A percentile compares a stretch with the other conserved stretches of the same genome.
Conservation (phyloP, 2,329 filamentous ascomycete genomes). For the Stemphylium beticola region DNA sequence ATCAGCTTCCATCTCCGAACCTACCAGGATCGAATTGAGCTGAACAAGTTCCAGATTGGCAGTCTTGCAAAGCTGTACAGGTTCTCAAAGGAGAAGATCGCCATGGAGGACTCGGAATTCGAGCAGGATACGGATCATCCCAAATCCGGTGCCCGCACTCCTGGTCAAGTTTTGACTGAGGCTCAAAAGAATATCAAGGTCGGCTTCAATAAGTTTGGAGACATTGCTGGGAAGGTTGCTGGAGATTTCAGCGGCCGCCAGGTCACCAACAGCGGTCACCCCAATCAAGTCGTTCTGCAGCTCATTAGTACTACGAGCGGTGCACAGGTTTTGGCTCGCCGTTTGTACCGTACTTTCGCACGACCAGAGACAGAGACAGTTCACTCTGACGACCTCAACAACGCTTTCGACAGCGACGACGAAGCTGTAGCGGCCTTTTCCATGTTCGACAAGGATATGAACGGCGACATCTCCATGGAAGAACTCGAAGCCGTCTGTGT, state of each 20-base stretch:
- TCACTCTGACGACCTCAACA: constrained; percentile 75
- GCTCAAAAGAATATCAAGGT: constrained; percentile 76
- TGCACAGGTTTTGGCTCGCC: constrained; percentile 82
- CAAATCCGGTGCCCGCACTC: constrained; percentile 71
- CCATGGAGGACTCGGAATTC: constrained; percentile 77
- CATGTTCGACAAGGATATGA: constrained; percentile 96
- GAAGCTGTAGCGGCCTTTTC: constrained; percentile 87
- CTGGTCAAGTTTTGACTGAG: constrained; percentile 71
- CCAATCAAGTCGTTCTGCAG: constrained; percentile 81
- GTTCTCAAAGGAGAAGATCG: constrained; percentile 68
- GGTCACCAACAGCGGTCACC: constrained; percentile 73
- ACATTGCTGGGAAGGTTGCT: constrained; percentile 83
- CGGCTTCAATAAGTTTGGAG: constrained; percentile 79
- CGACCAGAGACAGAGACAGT: constrained; percentile 78
- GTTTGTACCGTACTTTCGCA: constrained; percentile 85
- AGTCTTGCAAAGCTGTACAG: constrained; percentile 69
- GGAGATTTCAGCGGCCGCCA: constrained; percentile 87
- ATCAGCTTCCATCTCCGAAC: constrained; percentile 91
- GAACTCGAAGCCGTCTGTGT: constrained; percentile 92
- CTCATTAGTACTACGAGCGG: constrained; percentile 74
- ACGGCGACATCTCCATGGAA: constrained; percentile 94
- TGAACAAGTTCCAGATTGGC: constrained; percentile 89
- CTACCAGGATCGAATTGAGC: constrained; percentile 86
- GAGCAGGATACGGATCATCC: constrained; percentile 59
- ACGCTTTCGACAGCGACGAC: constrained; percentile 80